Conservation (phyloP, 345 rosid genomes). For the Linum lewisii region DNA sequence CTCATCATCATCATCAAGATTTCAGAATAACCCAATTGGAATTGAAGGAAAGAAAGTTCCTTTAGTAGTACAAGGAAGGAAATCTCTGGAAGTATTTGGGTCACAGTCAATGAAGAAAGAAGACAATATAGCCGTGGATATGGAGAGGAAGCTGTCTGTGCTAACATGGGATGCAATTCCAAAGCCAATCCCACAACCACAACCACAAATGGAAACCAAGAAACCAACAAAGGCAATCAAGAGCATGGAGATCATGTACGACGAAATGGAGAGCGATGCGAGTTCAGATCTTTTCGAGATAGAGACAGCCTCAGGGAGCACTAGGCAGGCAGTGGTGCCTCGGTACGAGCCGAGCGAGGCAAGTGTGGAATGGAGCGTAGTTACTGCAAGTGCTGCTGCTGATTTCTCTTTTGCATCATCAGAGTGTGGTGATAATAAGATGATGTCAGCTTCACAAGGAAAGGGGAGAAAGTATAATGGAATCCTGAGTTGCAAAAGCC, state of each 20-base stretch:
- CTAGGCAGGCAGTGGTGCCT: constrained; percentile 25
- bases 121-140: constrained; percentile 28
- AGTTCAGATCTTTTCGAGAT: constrained; percentile 73
- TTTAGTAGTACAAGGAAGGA: constrained; percentile 15
- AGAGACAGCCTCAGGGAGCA: constrained; percentile 34
- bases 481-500: constrained; percentile 38
- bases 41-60: constrained; percentile 12
- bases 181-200: neutral
- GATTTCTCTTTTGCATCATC: constrained; percentile 31
- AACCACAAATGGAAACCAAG: constrained; percentile 6
- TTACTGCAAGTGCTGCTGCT: constrained; percentile 41
- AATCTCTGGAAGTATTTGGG: constrained; percentile 40
- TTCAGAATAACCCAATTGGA: constrained; percentile 18
- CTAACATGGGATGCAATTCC: constrained; percentile 75
- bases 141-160: constrained; percentile 51
- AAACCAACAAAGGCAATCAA: constrained; percentile 14
- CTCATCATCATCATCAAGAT: constrained; percentile 14
- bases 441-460: neutral
- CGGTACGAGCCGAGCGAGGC: constrained; percentile 42
- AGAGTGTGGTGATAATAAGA: constrained; percentile 17
- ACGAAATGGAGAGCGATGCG: constrained; percentile 45
- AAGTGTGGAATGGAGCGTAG: constrained; percentile 60
- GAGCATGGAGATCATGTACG: constrained; percentile 16
- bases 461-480: constrained; percentile 15
- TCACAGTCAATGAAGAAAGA: constrained; percentile 20